Evolutionary conservation across 371 early-diverging fungal genomes (phyloP).

Genomic region (Cokeromyces recurvatus): DNA sequence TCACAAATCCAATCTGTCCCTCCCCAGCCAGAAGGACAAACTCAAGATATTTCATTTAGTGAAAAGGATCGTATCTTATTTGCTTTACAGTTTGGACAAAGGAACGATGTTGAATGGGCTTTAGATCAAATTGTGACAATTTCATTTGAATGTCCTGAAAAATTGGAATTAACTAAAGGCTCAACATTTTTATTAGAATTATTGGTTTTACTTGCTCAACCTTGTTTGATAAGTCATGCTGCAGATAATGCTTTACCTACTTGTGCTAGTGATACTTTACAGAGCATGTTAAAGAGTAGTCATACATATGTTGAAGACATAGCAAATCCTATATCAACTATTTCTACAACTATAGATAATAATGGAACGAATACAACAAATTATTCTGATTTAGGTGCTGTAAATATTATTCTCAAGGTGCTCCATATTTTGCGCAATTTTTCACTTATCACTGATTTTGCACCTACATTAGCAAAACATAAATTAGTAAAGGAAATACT

Average conservation of each 20-base stretch:
- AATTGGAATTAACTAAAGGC: conserved; percentile 47
- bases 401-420: conserved; percentile 66
- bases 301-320: neutral
- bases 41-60: conserved; percentile 1
- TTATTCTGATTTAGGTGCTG: neutral
- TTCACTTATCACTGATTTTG: conserved; percentile 59
- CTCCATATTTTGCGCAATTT: conserved; percentile 74
- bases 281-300: conserved; percentile 7
- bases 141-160: conserved; percentile 48
- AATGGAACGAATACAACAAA: neutral
- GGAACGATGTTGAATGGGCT: conserved; percentile 82
- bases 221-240: conserved; percentile 8
- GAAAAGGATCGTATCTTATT: conserved; percentile 69
- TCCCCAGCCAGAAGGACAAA: neutral
- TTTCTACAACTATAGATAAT: neutral
- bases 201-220: conserved; percentile 24
- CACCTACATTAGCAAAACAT: conserved; percentile 43
- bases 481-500: conserved; percentile 45
- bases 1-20: neutral
- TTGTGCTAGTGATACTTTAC: conserved; percentile 5
- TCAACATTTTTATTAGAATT: conserved; percentile 63
- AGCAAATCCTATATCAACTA: neutral
- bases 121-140: conserved; percentile 65
- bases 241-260: conserved; percentile 13
- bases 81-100: conserved; percentile 56